Evolutionary conservation across 2,329 filamentous ascomycete genomes (phyloP).

Genomic region (Arachnomyces sp.): DNA sequence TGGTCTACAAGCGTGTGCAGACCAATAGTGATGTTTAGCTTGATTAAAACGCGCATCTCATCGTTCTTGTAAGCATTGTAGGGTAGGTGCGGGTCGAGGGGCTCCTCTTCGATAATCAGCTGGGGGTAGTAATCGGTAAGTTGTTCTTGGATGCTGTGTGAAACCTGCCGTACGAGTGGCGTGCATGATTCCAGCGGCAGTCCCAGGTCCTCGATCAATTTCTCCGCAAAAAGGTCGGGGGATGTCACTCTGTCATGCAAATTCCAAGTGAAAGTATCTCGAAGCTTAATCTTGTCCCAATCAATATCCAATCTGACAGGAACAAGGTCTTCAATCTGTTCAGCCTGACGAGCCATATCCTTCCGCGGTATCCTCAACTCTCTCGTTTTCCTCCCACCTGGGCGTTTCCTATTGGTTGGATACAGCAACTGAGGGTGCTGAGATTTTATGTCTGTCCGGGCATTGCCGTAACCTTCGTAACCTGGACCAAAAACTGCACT

Average conservation of each 20-base stretch:
- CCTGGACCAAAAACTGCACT: conserved; percentile 58
- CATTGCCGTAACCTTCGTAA: conserved; percentile 84
- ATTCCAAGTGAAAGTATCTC: conserved; percentile 98
- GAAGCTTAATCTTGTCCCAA: conserved; percentile 87
- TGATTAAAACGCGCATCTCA: conserved; percentile 93
- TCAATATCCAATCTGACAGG: conserved; percentile 89
- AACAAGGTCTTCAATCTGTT: conserved; percentile 83
- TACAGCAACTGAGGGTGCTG: conserved; percentile 66
- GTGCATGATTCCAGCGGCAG: conserved; percentile 60
- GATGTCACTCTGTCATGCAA: conserved; percentile 79
- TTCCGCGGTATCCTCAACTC: conserved; percentile 67
- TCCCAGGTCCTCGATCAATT: conserved; percentile 76
- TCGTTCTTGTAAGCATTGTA: conserved; percentile 97
- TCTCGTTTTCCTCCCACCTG: conserved; percentile 66
- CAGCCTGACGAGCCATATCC: conserved; percentile 75
- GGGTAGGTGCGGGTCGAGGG: conserved; percentile 78
- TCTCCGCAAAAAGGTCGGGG: conserved; percentile 74
- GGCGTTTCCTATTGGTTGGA: conserved; percentile 64
- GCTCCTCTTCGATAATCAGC: conserved; percentile 71
- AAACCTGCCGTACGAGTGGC: conserved; percentile 54
- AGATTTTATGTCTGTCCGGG: conserved; percentile 62
- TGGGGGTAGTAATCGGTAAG: conserved; percentile 90
- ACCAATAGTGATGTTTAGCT: conserved; percentile 95
- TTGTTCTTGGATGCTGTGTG: conserved; percentile 72
- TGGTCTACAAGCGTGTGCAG: conserved; percentile 90